Evolutionary conservation across 2,329 filamentous ascomycete genomes (phyloP), one percentile per base, ranked within the genome.

Genomic region (Exutisphaerella laricina): DNA sequence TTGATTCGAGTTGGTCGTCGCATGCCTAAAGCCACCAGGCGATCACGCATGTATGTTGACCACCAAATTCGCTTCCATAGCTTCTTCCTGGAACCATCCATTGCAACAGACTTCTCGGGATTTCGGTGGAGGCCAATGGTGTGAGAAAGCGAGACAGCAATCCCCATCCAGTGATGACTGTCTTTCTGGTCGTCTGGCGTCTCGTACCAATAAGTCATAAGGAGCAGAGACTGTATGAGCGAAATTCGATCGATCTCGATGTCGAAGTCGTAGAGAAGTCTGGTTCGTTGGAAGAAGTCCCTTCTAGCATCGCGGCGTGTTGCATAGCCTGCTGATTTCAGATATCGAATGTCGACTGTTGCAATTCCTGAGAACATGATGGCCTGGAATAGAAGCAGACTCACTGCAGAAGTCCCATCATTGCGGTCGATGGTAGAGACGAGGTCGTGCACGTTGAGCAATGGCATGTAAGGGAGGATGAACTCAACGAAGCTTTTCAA

Each of bases 111-210:
- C 44, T 82, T 84, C 21, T 77, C 77, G 2, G 88, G 88, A 57
- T 95, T 86, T 50, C 89, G 84, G 65, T 97, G 88, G 13, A 96
- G 74, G 4, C 90, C 89, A 51, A 96, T 95, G 9, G 89, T 95
- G 64, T 95, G 88, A 39, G 88, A 89, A 34, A 96, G 72, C 9
- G 89, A 95, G 46, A 94, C 86, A 30, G 89, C 90, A 26, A 96
- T 87, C 13, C 90, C 90, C 86, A 96, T 94, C 90, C 89, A 96
- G 62, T 96, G 89, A 86, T 90, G 96, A 33, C 89, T 96, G 63
- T 96, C 90, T 66, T 96, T 96, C 62, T 95, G 88, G 63, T 96
- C 90, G 66, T 96, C 88, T 0, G 89, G 89, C 9, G 88, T 94
- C 66, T 96, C 89, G 64, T 96, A 96, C 85, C 90, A 97, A 64